Evolutionary conservation across 2,329 filamentous ascomycete genomes (phyloP).

Genomic region (Neospermospora avenae): DNA sequence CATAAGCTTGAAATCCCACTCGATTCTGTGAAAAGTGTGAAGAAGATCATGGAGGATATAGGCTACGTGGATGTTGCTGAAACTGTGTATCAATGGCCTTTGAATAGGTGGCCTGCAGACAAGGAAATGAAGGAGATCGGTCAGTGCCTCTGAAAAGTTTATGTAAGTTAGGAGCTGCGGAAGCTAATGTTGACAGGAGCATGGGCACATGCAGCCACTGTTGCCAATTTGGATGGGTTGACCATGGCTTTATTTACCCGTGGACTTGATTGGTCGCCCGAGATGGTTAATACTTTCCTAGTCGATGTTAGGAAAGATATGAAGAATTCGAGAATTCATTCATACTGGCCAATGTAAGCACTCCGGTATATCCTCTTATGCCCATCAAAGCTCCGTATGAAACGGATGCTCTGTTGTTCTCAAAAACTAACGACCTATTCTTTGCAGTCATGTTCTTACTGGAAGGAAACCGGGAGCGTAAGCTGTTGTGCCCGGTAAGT

Average conservation of each 20-base stretch:
- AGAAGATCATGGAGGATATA: conserved; percentile 14
- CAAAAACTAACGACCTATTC: no score
- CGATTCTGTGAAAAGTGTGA: conserved; percentile 31
- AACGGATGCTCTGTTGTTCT: no score
- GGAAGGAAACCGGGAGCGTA: no score
- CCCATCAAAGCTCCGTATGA: no score
- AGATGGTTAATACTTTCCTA: conserved; percentile 30
- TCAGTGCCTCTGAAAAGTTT: conserved; percentile 9
- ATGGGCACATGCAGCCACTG: conserved; percentile 25
- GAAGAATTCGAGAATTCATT: conserved; percentile 34
- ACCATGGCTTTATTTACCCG: conserved; percentile 23
- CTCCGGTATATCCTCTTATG: no score
- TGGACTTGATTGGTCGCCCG: conserved; percentile 17
- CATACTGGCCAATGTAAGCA: conserved; percentile 25
- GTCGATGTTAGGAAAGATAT: conserved; percentile 36
- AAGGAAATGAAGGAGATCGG: conserved; percentile 32
- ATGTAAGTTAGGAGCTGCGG: conserved; percentile 25
- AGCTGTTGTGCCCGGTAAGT: no score
- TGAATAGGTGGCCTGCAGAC: conserved; percentile 49
- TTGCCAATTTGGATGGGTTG: conserved; percentile 8
- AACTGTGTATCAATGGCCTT: conserved; percentile 46
- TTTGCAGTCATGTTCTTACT: no score
- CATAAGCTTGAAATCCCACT: conserved; percentile 29
- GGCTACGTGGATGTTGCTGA: conserved; percentile 35
- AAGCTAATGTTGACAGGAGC: conserved; percentile 29